phyloP scores from a whole-genome alignment of 331 rosid genomes.

The Pyracantha coccinea region DNA sequence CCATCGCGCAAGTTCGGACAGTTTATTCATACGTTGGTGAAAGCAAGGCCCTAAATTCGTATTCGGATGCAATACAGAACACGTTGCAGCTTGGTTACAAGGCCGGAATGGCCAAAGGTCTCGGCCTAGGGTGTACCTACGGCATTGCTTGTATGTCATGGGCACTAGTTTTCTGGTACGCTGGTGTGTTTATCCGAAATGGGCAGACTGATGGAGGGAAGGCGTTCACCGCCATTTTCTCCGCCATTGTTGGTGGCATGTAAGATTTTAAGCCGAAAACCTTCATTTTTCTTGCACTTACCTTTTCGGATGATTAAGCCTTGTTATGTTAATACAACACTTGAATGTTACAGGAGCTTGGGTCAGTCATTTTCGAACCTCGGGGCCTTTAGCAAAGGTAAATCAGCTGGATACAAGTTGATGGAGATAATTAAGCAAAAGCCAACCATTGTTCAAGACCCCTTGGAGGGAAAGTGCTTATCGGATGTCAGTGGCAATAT shows the following conservation, averaged over 20 bases:
- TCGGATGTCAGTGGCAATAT: constrained; percentile 72
- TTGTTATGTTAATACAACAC: constrained; percentile 8
- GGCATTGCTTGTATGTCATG: constrained; percentile 99
- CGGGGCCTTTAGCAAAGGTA: constrained; percentile 97
- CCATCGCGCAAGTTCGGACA: constrained; percentile 92
- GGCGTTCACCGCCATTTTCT: constrained; percentile 96
- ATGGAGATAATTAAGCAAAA: constrained; percentile 92
- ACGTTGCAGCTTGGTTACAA: constrained; percentile 95
- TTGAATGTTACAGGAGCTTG: constrained; percentile 66
- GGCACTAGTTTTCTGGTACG: constrained; percentile 99
- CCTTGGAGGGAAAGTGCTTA: constrained; percentile 62
- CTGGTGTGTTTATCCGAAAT: constrained; percentile 89
- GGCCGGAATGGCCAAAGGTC: constrained; percentile 99
- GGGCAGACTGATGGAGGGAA: constrained; percentile 98
- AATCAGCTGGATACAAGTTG: constrained; percentile 88
- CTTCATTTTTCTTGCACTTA: neutral
- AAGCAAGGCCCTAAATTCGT: constrained; percentile 86
- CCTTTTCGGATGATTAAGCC: neutral
- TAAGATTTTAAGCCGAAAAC: constrained; percentile 27
- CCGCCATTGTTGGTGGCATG: constrained; percentile 99
- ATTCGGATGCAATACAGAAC: constrained; percentile 92
- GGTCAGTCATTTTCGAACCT: constrained; percentile 97
- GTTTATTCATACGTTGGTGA: constrained; percentile 97
- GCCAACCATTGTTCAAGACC: constrained; percentile 75
- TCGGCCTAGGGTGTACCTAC: constrained; percentile 95